phyloP scores from a whole-genome alignment of 2,329 filamentous ascomycete species.

The Mycogone perniciosa region DNA sequence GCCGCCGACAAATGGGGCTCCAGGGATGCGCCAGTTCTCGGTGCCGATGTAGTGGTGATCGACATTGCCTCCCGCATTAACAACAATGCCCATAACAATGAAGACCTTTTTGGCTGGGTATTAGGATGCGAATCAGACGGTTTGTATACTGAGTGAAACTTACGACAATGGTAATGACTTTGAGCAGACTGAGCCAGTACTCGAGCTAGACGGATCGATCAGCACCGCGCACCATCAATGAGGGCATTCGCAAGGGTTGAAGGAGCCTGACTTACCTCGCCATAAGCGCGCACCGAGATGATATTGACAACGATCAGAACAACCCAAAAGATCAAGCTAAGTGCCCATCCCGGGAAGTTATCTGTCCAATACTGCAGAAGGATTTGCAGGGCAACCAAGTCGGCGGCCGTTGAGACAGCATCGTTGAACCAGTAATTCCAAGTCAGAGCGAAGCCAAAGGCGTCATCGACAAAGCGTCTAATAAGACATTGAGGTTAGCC shows the following conservation, averaged over 20 bases:
- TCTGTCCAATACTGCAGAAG: constrained; percentile 57
- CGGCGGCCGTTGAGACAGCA: constrained; percentile 46
- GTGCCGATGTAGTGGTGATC: constrained; percentile 50
- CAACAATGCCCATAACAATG: constrained; percentile 55
- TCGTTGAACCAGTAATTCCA: constrained; percentile 64
- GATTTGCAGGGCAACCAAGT: constrained; percentile 48
- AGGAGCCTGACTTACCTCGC: constrained; percentile 22
- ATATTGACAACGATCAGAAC: constrained; percentile 41
- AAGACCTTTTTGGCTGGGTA: constrained; percentile 36
- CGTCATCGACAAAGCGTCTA: constrained; percentile 45
- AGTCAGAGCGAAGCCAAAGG: constrained; percentile 47
- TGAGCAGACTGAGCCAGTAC: constrained; percentile 51
- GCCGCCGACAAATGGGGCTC: constrained; percentile 58
- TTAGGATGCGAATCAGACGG: background rate
- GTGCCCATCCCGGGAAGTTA: constrained; percentile 56
- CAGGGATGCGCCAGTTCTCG: constrained; percentile 51
- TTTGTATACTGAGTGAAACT: constrained; percentile 6
- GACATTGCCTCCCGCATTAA: constrained; percentile 47
- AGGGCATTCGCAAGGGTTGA: too few species aligned
- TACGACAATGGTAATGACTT: constrained; percentile 45
- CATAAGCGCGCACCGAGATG: constrained; percentile 29
- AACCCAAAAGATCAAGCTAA: constrained; percentile 56
- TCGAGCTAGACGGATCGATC: constrained; percentile 41
- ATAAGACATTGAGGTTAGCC: constrained; percentile 5
- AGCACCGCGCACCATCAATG: too few species aligned